Evolutionary conservation across 2,329 filamentous ascomycete genomes (phyloP).

Genomic region (Penicillium sp.): DNA sequence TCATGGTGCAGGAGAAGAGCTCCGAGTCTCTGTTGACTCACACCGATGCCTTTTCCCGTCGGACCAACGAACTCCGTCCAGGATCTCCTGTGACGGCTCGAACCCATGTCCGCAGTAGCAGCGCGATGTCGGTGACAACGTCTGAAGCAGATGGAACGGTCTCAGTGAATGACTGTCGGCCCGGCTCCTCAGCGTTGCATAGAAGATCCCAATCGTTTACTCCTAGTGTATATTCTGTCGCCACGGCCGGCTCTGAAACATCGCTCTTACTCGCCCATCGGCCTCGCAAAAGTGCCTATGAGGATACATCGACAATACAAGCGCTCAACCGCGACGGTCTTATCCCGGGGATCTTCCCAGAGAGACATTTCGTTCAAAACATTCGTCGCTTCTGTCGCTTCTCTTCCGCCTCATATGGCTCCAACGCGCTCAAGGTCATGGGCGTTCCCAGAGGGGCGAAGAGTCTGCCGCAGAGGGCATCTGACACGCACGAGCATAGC

Average conservation of each 20-base stretch:
- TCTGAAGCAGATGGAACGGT: conserved; percentile 42
- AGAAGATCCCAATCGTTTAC: conserved; percentile 40
- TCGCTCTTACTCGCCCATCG: conserved; percentile 46
- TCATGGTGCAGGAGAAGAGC: conserved; percentile 39
- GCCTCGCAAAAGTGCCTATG: conserved; percentile 45
- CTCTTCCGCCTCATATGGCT: conserved; percentile 48
- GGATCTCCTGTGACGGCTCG: conserved; percentile 40
- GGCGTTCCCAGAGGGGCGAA: conserved; percentile 38
- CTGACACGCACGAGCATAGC: conserved; percentile 44
- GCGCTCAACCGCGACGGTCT: conserved; percentile 45
- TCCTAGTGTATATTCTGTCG: conserved; percentile 48
- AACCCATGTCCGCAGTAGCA: conserved; percentile 44
- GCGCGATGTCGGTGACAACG: conserved; percentile 42
- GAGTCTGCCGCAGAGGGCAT: conserved; percentile 28
- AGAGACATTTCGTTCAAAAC: conserved; percentile 46
- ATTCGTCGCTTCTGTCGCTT: conserved; percentile 48
- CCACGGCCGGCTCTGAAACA: conserved; percentile 44
- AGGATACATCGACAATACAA: conserved; percentile 45
- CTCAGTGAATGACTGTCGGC: conserved; percentile 30
- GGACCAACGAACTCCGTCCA: conserved; percentile 34
- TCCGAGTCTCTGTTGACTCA: conserved; percentile 43
- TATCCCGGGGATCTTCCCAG: conserved; percentile 47
- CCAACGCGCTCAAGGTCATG: conserved; percentile 49
- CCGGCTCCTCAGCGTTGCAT: conserved; percentile 32
- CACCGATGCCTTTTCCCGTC: conserved; percentile 43